A percentile compares a stretch with the other conserved stretches of the same genome.
Evolutionary conservation across 371 early-diverging fungal genomes (phyloP).

Genomic region (Rhizopus delemar): DNA sequence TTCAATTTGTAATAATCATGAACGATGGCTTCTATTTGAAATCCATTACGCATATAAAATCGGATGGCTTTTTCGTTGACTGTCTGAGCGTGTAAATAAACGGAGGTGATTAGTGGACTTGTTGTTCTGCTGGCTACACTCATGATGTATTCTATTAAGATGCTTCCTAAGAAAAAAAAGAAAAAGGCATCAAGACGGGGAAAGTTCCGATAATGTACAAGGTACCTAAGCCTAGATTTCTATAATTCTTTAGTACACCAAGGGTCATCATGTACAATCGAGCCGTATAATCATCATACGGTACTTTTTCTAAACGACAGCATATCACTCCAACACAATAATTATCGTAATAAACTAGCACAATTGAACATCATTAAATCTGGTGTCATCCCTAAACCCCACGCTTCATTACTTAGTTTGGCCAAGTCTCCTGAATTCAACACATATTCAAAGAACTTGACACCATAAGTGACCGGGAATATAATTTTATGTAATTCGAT

Average conservation of each 20-base stretch:
- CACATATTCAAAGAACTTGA: constrained; percentile 25
- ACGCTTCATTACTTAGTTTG: constrained; percentile 16
- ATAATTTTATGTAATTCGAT: constrained; percentile 21
- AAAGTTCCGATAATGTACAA: not conserved
- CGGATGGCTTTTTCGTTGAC: constrained; percentile 24
- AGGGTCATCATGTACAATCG: constrained; percentile 32
- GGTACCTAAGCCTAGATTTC: constrained; percentile 28
- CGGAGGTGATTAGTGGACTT: constrained; percentile 18
- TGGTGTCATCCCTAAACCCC: too few species aligned
- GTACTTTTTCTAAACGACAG: constrained; percentile 20
- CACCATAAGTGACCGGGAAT: constrained; percentile 25
- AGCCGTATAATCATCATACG: constrained; percentile 16
- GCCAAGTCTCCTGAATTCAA: constrained; percentile 25
- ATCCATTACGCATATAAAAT: constrained; percentile 27
- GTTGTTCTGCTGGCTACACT: constrained; percentile 10
- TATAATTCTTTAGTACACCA: constrained; percentile 18
- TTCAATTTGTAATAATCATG: constrained; percentile 25
- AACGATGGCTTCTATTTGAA: constrained; percentile 21
- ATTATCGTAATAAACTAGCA: constrained; percentile 22
- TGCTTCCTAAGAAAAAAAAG: constrained; percentile 11
- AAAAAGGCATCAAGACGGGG: not conserved
- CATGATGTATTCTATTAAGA: constrained; percentile 22
- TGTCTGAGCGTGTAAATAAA: constrained; percentile 32
- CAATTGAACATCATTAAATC: not conserved
- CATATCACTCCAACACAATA: constrained; percentile 28